Evolutionary conservation across 768 basidiomycete species (phyloP).

Genomic region (Suillus fuscotomentosus): DNA sequence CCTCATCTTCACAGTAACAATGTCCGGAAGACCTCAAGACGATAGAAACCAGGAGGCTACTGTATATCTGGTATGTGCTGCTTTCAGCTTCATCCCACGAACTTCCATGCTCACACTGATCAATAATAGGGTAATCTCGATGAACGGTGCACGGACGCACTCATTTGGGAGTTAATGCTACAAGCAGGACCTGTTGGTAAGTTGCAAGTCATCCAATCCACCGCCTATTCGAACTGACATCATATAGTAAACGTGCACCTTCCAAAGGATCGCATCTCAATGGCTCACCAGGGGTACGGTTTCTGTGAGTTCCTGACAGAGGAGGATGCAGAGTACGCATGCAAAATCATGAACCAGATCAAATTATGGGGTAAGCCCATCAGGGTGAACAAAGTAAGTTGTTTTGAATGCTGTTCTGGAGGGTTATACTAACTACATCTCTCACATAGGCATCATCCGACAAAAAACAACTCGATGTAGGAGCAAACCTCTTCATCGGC

Average conservation of each 20-base stretch:
- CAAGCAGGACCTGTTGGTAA: constrained; percentile 98
- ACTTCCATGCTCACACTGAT: constrained; percentile 5
- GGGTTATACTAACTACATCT: neutral
- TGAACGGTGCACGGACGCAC: constrained; percentile 89
- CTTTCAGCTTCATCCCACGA: neutral
- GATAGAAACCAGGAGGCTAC: constrained; percentile 92
- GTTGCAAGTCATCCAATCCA: constrained; percentile 27
- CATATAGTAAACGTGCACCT: constrained; percentile 90
- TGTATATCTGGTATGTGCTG: constrained; percentile 67
- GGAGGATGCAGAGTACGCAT: constrained; percentile 99
- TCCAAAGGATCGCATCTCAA: constrained; percentile 97
- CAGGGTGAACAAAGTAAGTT: constrained; percentile 94
- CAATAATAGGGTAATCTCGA: constrained; percentile 86
- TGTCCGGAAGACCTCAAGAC: constrained; percentile 61
- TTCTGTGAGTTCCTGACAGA: constrained; percentile 99
- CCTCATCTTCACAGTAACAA: constrained; percentile 7
- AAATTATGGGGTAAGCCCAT: constrained; percentile 99
- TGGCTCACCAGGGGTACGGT: constrained; percentile 98
- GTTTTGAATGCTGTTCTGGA: neutral
- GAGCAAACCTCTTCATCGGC: constrained; percentile 96
- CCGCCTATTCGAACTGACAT: neutral
- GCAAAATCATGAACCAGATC: constrained; percentile 99
- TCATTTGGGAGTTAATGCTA: constrained; percentile 98
- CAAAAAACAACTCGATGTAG: constrained; percentile 97
- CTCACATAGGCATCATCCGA: constrained; percentile 85